Evolutionary conservation across 768 basidiomycete genomes (phyloP), one percentile per base, ranked within the genome.

Genomic region (Cystobasidiopsis lactophilus): DNA sequence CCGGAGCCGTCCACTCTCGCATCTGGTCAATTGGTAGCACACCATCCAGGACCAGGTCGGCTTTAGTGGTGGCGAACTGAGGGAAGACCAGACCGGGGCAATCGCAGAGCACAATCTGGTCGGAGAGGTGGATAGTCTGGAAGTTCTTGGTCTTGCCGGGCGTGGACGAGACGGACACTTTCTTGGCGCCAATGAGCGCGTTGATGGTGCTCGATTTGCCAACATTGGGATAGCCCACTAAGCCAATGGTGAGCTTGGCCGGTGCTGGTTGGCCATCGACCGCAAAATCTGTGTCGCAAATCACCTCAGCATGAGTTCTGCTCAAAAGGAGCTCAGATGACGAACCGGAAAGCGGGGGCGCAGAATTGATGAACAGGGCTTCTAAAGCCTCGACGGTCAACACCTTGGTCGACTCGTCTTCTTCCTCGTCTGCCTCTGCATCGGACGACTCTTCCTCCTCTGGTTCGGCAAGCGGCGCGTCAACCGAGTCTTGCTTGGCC

Each of bases 131-230:
- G 60, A 95, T 88, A 0, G 93, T 96, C 67, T 98, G 93, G 69
- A 96, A 95, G 67, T 98, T 91, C 65, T 98, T 98, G 14, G 93
- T 98, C 69, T 96, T 84, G 57, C 93, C 93, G 0, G 93, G 93
- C 0, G 93, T 98, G 0, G 91, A 79, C 3, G 91, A 96, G 26
- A 98, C 93, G 64, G 86, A 93, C 57, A 98, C 93, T 73, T 84
- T 86, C 71, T 93, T 91, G 65, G 86, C 82, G 35, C 91, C 93
- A 4, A 98, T 73, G 5, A 98, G 73, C 5, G 91, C 82, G 65
- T 98, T 98, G 62, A 98, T 89, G 4, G 93, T 88, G 56, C 85
- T 89, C 0, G 91, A 96, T 68, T 98, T 98, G 16, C 93, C 93
- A 23, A 95, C 91, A 63, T 98, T 98, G 0, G 93, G 93, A 65